Evolutionary conservation across 202 grass and related monocot species (phyloP).

Genomic region (Panicum virgatum): DNA sequence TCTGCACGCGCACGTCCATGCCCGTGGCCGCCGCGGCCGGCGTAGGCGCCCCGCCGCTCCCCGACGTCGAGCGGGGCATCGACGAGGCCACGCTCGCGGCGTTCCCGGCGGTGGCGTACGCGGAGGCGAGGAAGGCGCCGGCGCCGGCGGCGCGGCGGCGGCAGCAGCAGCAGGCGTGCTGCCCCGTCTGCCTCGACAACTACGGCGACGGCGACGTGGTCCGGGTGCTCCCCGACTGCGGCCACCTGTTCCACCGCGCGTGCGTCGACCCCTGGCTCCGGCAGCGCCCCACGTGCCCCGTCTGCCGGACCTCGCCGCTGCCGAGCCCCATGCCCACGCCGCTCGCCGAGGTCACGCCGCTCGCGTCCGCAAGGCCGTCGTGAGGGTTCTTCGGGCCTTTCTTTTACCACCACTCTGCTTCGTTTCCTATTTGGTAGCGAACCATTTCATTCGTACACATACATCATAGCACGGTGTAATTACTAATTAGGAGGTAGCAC

Average conservation of each 20-base stretch:
- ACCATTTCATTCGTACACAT: neutral
- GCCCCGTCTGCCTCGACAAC: conserved; percentile 57
- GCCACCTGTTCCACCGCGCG: conserved; percentile 65
- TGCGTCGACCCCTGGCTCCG: conserved; percentile 74
- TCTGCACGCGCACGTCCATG: conserved; percentile 46
- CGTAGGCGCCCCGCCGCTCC: neutral
- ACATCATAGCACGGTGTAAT: neutral
- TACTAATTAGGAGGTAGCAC: neutral
- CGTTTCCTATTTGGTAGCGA: neutral
- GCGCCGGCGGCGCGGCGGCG: neutral
- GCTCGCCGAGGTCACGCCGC: conserved; percentile 65
- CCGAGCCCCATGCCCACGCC: conserved; percentile 69
- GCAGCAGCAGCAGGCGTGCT: conserved; percentile 35
- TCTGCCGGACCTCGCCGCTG: conserved; percentile 76
- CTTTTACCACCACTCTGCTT: neutral
- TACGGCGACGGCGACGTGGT: conserved; percentile 60
- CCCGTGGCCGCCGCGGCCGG: neutral
- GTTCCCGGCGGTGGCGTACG: conserved; percentile 58
- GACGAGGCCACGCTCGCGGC: conserved; percentile 63
- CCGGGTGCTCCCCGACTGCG: conserved; percentile 63
- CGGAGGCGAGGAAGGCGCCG: conserved; percentile 34
- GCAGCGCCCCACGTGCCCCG: conserved; percentile 60
- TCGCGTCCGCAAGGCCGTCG: conserved; percentile 23
- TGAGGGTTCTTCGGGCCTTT: neutral
- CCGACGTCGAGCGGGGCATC: conserved; percentile 52